Evolutionary conservation across 345 rosid species (phyloP).

Genomic region (Clausena lansium): DNA sequence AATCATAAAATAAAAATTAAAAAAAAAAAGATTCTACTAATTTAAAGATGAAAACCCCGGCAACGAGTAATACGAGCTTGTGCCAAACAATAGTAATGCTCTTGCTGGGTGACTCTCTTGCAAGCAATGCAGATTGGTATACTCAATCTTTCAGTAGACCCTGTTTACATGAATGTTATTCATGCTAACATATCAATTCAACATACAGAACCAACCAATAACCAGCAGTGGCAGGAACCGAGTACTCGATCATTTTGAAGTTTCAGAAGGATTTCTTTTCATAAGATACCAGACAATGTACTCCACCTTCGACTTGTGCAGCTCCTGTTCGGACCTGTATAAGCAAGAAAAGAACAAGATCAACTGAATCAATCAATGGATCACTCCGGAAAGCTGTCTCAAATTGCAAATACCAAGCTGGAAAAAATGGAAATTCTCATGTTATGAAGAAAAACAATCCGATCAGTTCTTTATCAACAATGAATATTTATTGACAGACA

Average conservation of each 20-base stretch:
- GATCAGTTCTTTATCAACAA: not conserved
- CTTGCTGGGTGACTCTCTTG: not conserved
- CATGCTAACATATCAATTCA: not conserved
- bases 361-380: not conserved
- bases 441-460: no score
- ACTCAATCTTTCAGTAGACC: not conserved
- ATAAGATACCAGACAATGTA: slow-evolving; percentile 70
- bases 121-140: not conserved
- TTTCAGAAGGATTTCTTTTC: slow-evolving; percentile 65
- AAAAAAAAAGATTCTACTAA: not conserved
- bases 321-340: slow-evolving; percentile 83
- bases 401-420: not conserved
- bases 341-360: slow-evolving; percentile 10
- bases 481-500: not conserved
- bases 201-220: not conserved
- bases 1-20: not conserved
- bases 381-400: not conserved
- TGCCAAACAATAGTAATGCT: not conserved
- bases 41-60: not conserved
- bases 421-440: no score
- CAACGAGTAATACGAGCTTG: not conserved
- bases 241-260: not conserved
- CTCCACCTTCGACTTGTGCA: slow-evolving; percentile 88
- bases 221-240: not conserved
- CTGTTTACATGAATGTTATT: not conserved